These are phyloP conservation scores for Centaurea solstitialis DNA, from an alignment of 129 eudicot genomes.

Conservation along the genomic window DNA sequence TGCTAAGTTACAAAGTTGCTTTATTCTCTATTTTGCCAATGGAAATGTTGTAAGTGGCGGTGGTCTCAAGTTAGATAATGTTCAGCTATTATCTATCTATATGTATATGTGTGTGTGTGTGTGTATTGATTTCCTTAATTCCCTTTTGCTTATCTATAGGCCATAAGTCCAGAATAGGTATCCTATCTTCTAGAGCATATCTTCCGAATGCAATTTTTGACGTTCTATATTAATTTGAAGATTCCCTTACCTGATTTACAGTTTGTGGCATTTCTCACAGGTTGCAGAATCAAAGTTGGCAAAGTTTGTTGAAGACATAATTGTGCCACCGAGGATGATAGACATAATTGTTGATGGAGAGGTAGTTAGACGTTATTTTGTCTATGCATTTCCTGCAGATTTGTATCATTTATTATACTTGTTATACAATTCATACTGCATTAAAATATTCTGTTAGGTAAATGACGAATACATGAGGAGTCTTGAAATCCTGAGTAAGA, in stretches of 20 bases:
- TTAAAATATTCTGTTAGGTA: constrained; percentile 47
- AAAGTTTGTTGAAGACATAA: constrained; percentile 95
- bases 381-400: background rate
- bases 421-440: background rate
- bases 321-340: constrained; percentile 97
- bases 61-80: too few species aligned
- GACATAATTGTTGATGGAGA: constrained; percentile 95
- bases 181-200: background rate
- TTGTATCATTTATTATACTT: background rate
- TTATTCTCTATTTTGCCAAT: background rate
- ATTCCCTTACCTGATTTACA: constrained; percentile 8
- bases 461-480: constrained; percentile 92
- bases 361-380: constrained; percentile 46
- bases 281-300: constrained; percentile 97
- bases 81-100: background rate
- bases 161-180: constrained; percentile 13
- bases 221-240: background rate
- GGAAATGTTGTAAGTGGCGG: too few species aligned
- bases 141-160: background rate
- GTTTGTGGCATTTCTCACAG: constrained; percentile 47
- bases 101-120: background rate
- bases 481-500: constrained; percentile 86
- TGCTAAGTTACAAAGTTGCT: background rate
- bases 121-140: background rate
- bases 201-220: background rate